phyloP scores from a whole-genome alignment of 1,139 yeast genomes.

The Blastobotrys elegans region DNA sequence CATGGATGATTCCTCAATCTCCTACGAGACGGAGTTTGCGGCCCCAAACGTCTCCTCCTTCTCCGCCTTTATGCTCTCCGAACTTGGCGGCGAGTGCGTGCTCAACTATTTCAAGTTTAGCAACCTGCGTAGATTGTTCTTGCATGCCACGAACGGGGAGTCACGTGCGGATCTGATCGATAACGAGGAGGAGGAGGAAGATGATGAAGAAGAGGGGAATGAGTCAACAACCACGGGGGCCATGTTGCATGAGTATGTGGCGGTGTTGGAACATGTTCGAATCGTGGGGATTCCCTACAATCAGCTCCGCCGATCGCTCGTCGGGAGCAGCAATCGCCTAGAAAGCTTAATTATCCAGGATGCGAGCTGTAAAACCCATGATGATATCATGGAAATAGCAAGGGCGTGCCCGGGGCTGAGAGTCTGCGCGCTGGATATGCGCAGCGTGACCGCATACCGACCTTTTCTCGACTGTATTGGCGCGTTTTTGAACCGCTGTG shows the following conservation, averaged over 20 bases:
- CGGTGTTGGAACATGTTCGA: conserved; percentile 5
- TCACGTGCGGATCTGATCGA: background rate
- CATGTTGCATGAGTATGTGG: background rate
- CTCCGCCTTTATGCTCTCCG: background rate
- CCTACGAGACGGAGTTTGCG: conserved; percentile 6
- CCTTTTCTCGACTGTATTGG: conserved; percentile 3
- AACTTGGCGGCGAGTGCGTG: conserved; percentile 1
- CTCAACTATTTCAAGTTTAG: conserved; percentile 4
- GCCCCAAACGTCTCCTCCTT: conserved; percentile 5
- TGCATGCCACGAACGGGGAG: background rate
- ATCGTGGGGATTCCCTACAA: conserved; percentile 3
- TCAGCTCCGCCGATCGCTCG: background rate
- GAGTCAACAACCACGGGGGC: background rate
- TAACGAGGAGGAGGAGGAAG: background rate
- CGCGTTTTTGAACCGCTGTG: conserved; percentile 1
- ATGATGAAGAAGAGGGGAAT: background rate
- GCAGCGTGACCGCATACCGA: background rate
- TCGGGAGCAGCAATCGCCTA: background rate
- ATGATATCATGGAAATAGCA: conserved; percentile 5
- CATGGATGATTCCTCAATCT: conserved; percentile 9
- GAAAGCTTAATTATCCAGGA: conserved; percentile 3
- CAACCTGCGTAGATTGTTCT: background rate
- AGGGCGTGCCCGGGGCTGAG: background rate
- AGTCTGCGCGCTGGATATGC: conserved; percentile 5
- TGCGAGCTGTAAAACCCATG: background rate